Conservation (phyloP, 2,329 filamentous ascomycete species). For the Apiospora aurea region DNA sequence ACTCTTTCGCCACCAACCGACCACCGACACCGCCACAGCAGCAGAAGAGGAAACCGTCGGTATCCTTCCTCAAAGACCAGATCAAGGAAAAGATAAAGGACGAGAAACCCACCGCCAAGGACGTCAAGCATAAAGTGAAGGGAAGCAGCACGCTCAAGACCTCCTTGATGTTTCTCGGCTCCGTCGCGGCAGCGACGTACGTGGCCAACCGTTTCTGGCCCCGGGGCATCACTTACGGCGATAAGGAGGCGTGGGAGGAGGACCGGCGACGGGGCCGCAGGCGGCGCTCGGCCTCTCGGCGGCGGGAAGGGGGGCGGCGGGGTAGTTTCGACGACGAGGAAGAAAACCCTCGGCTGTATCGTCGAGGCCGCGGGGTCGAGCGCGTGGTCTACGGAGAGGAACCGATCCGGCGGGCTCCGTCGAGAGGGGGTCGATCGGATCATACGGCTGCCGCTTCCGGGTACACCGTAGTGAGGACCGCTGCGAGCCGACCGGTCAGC, state of each 20-base stretch:
- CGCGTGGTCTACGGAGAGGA: background rate
- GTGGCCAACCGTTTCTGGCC: constrained; percentile 49
- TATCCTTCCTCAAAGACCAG: constrained; percentile 5
- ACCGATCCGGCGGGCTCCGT: background rate
- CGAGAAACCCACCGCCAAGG: background rate
- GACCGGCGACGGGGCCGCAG: background rate
- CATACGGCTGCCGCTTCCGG: background rate
- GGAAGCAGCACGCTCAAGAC: constrained; percentile 36
- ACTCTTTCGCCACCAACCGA: background rate
- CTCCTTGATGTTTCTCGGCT: constrained; percentile 48
- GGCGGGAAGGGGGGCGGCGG: background rate
- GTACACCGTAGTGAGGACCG: background rate
- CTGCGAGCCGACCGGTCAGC: background rate
- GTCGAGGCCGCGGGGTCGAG: background rate
- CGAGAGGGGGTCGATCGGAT: background rate
- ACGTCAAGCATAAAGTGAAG: background rate
- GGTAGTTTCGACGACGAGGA: background rate
- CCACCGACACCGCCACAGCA: background rate
- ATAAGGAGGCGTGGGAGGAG: constrained; percentile 47
- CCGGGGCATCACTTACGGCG: constrained; percentile 46
- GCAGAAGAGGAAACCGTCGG: background rate
- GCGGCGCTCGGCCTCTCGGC: background rate
- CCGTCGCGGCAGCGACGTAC: constrained; percentile 46
- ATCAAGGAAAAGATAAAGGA: background rate
- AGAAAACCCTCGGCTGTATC: background rate